Percentiles rank a stretch among this genome's conserved stretches.
Evolutionary conservation across 352 stramenopile species (phyloP).

Genomic region (Pythium apleroticum): DNA sequence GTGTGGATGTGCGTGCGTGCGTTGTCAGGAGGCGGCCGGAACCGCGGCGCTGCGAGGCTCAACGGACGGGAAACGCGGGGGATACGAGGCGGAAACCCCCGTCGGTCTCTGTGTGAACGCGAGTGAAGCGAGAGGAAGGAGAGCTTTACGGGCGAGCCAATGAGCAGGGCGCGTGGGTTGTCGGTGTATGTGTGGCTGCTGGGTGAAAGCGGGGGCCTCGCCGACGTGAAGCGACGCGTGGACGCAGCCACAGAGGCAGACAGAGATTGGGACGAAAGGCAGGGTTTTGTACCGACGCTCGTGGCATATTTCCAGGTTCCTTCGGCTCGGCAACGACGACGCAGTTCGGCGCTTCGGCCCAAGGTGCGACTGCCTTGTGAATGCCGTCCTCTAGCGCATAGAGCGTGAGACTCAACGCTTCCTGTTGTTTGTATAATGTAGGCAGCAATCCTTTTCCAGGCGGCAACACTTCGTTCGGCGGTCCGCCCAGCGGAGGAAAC

Average conservation of each 20-base stretch:
- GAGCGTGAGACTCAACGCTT: not conserved
- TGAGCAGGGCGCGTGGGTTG: slow-evolving; percentile 1
- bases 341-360: slow-evolving; percentile 19
- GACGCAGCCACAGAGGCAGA: not conserved
- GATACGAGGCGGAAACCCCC: not conserved
- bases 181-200: not conserved
- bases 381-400: not conserved
- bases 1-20: not conserved
- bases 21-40: not conserved
- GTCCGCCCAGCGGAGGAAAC: not conserved
- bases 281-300: slow-evolving; percentile 19
- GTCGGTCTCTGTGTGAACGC: not conserved
- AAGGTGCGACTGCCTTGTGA: slow-evolving; percentile 17
- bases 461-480: slow-evolving; percentile 6
- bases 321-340: slow-evolving; percentile 21
- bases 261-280: not conserved
- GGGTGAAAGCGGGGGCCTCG: not conserved
- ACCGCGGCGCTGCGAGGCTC: slow-evolving; percentile 7
- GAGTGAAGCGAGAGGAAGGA: not conserved
- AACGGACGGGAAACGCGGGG: not conserved
- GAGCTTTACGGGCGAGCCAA: not conserved
- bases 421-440: slow-evolving; percentile 6
- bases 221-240: not conserved
- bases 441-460: slow-evolving; percentile 27
- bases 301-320: slow-evolving; percentile 26